Evolutionary conservation across 305 asterid genomes (phyloP).

Genomic region (Rubia occidens): DNA sequence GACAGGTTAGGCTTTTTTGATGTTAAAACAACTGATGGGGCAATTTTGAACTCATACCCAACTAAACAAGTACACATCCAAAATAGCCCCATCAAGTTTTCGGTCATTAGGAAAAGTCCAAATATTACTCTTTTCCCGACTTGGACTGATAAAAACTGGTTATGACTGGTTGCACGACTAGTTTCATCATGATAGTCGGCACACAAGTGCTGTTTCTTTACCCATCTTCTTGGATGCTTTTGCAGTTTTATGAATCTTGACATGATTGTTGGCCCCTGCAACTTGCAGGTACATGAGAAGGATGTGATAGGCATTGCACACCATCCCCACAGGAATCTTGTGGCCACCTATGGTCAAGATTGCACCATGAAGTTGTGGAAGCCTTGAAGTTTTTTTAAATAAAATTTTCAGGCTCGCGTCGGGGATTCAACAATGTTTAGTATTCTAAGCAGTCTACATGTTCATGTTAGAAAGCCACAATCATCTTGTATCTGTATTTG

Average conservation of each 20-base stretch:
- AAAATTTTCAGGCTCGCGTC: not conserved
- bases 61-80: no score
- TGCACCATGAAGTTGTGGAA: slow-evolving; percentile 88
- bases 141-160: no score
- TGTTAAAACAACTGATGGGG: not conserved
- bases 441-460: not conserved
- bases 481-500: not conserved
- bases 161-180: no score
- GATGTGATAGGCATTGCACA: slow-evolving; percentile 91
- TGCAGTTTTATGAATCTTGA: not conserved
- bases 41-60: no score
- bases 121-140: no score
- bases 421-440: not conserved
- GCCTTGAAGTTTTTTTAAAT: slow-evolving; percentile 30
- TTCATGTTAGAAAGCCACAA: not conserved
- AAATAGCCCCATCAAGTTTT: not conserved
- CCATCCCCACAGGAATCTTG: slow-evolving; percentile 88
- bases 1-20: no score
- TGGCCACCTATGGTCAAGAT: slow-evolving; percentile 83
- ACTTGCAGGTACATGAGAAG: slow-evolving; percentile 83
- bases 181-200: not conserved
- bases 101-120: not conserved
- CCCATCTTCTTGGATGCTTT: not conserved
- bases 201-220: not conserved
- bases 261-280: not conserved